Evolutionary conservation across 2,329 filamentous ascomycete species (phyloP).

Genomic region (Xylariales sp.): DNA sequence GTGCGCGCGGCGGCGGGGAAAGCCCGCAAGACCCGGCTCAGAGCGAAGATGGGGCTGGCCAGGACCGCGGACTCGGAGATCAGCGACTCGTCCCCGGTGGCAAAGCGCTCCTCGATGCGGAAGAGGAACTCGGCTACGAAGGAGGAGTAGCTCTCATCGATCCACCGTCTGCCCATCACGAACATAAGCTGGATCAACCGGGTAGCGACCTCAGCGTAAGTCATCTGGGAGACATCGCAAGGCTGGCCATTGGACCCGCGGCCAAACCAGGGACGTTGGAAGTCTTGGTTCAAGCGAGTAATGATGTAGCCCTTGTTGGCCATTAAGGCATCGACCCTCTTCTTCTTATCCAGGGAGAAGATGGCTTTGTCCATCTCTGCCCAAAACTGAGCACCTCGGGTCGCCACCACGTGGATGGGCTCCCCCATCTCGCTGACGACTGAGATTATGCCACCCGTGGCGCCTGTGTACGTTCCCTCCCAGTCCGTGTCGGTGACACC

Average conservation of each 20-base stretch:
- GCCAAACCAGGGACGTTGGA: conserved; percentile 44
- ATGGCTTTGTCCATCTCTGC: conserved; percentile 29
- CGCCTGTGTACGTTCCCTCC: conserved; percentile 37
- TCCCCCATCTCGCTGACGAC: conserved; percentile 31
- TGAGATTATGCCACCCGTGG: conserved; percentile 21
- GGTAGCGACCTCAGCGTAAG: conserved; percentile 37
- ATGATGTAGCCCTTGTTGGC: conserved; percentile 39
- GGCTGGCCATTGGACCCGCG: conserved; percentile 33
- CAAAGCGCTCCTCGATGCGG: conserved; percentile 15
- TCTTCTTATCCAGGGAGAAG: conserved; percentile 22
- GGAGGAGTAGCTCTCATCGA: conserved; percentile 25
- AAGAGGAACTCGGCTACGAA: conserved; percentile 18
- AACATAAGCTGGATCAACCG: conserved; percentile 43
- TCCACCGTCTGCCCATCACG: conserved; percentile 29
- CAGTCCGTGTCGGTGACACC: conserved; percentile 38
- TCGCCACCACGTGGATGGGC: conserved; percentile 33
- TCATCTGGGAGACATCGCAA: conserved; percentile 43
- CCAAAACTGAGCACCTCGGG: conserved; percentile 30
- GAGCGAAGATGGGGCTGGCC: conserved; percentile 1
- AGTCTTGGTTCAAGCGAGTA: conserved; percentile 40
- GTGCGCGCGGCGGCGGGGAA: conserved; percentile 11
- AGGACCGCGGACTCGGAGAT: conserved; percentile 2
- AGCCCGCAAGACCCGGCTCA: conserved; percentile 4
- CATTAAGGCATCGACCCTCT: conserved; percentile 34
- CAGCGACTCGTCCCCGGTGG: conserved; percentile 3